Evolutionary conservation across 192 early-diverging fungal species (phyloP).

Genomic region (Coemansia sp.): DNA sequence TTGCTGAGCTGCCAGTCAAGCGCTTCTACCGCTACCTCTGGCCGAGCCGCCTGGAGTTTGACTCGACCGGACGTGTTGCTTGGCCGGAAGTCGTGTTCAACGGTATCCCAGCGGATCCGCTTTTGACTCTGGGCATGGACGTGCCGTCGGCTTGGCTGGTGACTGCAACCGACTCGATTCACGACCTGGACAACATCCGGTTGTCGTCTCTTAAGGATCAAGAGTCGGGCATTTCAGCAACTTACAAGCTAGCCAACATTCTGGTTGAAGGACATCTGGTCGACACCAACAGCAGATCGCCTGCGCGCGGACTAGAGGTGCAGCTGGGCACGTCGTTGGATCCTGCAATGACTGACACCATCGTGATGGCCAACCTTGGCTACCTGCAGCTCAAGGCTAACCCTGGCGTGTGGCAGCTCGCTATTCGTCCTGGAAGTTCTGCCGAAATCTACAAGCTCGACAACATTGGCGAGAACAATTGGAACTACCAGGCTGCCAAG

Average conservation of each 20-base stretch:
- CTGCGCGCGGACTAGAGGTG: conserved; percentile 90
- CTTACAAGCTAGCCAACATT: conserved; percentile 78
- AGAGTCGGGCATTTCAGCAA: conserved; percentile 61
- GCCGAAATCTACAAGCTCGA: conserved; percentile 72
- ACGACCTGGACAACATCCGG: conserved; percentile 93
- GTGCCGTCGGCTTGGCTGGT: conserved; percentile 89
- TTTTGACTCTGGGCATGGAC: conserved; percentile 87
- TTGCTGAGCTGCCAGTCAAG: conserved; percentile 73
- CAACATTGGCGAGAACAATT: conserved; percentile 29
- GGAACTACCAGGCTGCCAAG: conserved; percentile 38
- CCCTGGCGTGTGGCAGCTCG: conserved; percentile 85
- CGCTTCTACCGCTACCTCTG: conserved; percentile 90
- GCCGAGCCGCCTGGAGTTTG: conserved; percentile 62
- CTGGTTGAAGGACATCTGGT: conserved; percentile 88
- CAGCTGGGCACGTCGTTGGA: conserved; percentile 68
- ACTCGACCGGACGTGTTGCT: conserved; percentile 32
- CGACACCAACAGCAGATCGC: conserved; percentile 63
- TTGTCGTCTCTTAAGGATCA: conserved; percentile 51
- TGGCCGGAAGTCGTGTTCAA: conserved; percentile 66
- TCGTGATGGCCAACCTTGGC: conserved; percentile 98
- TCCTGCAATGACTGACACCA: conserved; percentile 78
- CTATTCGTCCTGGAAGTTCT: conserved; percentile 78
- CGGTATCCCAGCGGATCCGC: conserved; percentile 69
- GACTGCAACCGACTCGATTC: conserved; percentile 68
- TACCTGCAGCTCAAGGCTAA: conserved; percentile 95